These are phyloP conservation scores for Pseudoturritis turrita DNA, from an alignment of 345 rosid species.

Conservation along the genomic window DNA sequence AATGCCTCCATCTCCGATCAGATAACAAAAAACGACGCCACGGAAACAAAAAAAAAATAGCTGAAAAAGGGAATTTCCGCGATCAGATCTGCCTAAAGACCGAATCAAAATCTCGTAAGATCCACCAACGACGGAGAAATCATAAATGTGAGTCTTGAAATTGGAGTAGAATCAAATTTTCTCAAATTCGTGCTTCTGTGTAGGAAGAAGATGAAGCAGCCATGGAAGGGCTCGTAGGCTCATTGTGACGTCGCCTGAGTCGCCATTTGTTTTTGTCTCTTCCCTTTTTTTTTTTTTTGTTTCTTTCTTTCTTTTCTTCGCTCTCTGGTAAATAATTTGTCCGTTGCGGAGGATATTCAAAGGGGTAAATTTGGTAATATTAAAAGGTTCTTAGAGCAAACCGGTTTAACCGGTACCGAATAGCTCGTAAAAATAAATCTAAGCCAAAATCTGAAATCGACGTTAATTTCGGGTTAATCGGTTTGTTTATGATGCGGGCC, in stretches of 20 bases:
- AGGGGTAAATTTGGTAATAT: neutral
- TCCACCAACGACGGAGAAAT: constrained; percentile 2
- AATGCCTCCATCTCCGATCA: constrained; percentile 65
- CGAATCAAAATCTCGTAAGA: constrained; percentile 22
- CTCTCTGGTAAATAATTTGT: neutral
- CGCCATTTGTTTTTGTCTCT: constrained; percentile 13
- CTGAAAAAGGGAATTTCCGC: neutral
- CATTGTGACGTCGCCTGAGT: constrained; percentile 7
- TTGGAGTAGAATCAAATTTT: neutral
- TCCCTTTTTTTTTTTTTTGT: neutral
- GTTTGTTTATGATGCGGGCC: neutral
- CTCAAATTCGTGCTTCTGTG: neutral
- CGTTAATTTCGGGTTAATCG: neutral
- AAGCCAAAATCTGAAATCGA: neutral
- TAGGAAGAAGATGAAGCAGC: constrained; percentile 18
- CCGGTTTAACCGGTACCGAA: constrained; percentile 1
- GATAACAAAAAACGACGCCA: neutral
- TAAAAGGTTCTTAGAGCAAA: neutral
- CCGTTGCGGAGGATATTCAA: constrained; percentile 10
- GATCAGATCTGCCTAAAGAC: constrained; percentile 29
- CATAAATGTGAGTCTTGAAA: neutral
- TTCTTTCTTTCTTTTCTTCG: neutral
- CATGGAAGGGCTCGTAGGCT: constrained; percentile 19
- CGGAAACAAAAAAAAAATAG: neutral
- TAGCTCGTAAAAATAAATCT: neutral